These are phyloP conservation scores for Fraxinus greggii DNA, from an alignment of 305 asterid genomes.

Conservation along the genomic window DNA sequence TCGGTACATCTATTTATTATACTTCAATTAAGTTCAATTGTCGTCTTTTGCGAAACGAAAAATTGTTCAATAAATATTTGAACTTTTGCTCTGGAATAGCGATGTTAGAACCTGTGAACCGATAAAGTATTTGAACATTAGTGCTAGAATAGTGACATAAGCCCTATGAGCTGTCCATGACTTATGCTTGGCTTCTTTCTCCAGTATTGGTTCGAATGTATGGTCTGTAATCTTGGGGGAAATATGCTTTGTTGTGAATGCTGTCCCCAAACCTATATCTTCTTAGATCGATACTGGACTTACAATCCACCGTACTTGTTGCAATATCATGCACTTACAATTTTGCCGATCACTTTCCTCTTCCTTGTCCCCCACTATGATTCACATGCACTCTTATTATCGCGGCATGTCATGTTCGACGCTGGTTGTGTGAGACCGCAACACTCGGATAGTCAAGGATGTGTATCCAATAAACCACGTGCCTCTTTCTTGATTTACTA, in stretches of 20 bases:
- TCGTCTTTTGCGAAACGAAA: neutral
- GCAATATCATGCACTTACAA: no score
- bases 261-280: conserved; percentile 45
- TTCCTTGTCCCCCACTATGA: no score
- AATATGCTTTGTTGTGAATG: conserved; percentile 55
- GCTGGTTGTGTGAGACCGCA: no score
- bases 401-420: no score
- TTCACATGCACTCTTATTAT: no score
- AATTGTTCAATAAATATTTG: neutral
- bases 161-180: conserved; percentile 25
- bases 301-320: no score
- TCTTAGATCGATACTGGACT: no score
- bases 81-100: neutral
- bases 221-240: conserved; percentile 69
- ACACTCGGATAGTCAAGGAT: no score
- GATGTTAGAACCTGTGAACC: conserved; percentile 1
- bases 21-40: neutral
- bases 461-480: no score
- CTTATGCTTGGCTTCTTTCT: conserved; percentile 22
- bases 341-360: no score
- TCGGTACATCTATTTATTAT: neutral
- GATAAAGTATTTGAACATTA: conserved; percentile 21
- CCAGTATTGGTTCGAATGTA: conserved; percentile 88
- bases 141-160: conserved; percentile 15
- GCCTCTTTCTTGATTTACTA: neutral